Conservation (phyloP, 202 grass and related monocot species). For the Carex arenaria region DNA sequence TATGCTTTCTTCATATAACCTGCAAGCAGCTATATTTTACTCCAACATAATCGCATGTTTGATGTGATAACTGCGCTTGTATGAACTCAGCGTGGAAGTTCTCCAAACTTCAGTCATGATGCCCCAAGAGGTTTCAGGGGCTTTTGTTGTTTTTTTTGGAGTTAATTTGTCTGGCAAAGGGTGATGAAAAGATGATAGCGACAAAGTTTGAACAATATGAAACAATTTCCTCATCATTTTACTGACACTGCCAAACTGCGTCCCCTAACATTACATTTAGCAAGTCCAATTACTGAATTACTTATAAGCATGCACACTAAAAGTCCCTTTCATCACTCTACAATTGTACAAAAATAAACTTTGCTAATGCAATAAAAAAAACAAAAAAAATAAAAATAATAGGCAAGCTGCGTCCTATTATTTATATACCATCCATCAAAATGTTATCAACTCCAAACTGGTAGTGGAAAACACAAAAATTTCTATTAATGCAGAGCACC, state of each 20-base stretch:
- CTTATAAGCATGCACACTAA: neutral
- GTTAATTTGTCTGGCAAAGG: neutral
- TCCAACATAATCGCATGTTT: neutral
- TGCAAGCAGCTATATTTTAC: neutral
- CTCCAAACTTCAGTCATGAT: neutral
- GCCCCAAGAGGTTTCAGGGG: neutral
- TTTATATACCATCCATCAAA: conserved; percentile 15
- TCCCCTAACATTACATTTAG: neutral
- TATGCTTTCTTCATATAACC: neutral
- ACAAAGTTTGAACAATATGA: neutral
- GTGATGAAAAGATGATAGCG: too few species aligned
- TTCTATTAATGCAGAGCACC: neutral
- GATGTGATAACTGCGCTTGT: neutral
- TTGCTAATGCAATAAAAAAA: conserved; percentile 1
- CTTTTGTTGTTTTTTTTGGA: neutral
- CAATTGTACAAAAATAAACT: neutral
- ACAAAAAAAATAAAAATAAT: neutral
- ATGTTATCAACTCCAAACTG: neutral
- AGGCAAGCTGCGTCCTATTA: neutral
- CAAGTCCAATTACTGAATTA: neutral
- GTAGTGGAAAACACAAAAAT: neutral
- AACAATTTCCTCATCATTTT: neutral
- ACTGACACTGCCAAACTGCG: neutral
- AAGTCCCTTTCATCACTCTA: neutral
- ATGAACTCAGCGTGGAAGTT: neutral